Percentiles rank a stretch among this genome's conserved stretches.
Evolutionary conservation across 768 basidiomycete species (phyloP).

Genomic region (Trichaptum fuscoviolaceum): DNA sequence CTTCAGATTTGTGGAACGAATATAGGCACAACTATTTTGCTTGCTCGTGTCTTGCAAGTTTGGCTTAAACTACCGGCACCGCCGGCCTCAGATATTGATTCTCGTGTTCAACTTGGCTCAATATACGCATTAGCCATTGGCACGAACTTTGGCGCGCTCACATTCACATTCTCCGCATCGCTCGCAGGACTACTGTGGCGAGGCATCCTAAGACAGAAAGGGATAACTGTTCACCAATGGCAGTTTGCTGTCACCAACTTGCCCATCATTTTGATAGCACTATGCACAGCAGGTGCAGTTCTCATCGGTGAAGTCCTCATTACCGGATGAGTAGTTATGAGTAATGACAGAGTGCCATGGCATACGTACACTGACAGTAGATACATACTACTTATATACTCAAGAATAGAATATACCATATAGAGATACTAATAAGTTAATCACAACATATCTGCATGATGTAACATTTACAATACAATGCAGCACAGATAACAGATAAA

Average conservation of each 20-base stretch:
- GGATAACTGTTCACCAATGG: slow-evolving; percentile 50
- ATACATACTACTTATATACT: not conserved
- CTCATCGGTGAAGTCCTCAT: not conserved
- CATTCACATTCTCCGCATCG: slow-evolving; percentile 82
- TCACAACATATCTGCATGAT: not conserved
- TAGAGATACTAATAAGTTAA: slow-evolving; percentile 6
- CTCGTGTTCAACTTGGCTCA: slow-evolving; percentile 12
- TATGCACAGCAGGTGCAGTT: not conserved
- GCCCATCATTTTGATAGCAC: not conserved
- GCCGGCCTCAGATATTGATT: slow-evolving; percentile 5
- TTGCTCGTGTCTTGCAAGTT: slow-evolving; percentile 69
- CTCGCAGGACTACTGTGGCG: slow-evolving; percentile 87
- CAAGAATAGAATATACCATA: not conserved
- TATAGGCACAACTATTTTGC: slow-evolving; percentile 86
- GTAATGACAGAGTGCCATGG: too few species aligned
- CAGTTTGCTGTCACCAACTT: slow-evolving; percentile 46
- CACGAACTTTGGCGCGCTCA: slow-evolving; percentile 88
- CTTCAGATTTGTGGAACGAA: slow-evolving; percentile 81
- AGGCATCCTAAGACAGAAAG: slow-evolving; percentile 67
- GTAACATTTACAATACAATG: not conserved
- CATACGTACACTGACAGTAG: not conserved
- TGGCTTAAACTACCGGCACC: slow-evolving; percentile 19
- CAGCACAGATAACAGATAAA: slow-evolving; percentile 5
- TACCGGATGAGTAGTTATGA: not conserved
- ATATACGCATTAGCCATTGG: slow-evolving; percentile 70